Percentiles rank a stretch among this genome's conserved stretches.
Conservation (phyloP, 306 rosid genomes). For the Acacia melanoxylon region DNA sequence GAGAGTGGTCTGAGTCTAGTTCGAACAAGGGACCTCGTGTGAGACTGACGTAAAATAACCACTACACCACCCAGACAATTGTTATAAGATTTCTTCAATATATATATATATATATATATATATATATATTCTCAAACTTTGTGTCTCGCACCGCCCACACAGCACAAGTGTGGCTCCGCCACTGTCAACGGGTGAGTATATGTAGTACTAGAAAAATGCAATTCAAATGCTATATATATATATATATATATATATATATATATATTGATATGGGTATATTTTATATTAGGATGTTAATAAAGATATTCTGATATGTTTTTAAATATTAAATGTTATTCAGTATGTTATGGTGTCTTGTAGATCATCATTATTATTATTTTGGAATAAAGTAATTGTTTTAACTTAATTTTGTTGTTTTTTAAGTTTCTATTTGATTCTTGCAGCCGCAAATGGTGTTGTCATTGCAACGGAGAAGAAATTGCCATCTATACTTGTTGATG, state of each 20-base stretch:
- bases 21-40: no score
- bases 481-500: conserved; percentile 95
- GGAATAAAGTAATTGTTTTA: not conserved
- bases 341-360: not conserved
- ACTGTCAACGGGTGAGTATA: not conserved
- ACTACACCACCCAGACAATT: no score
- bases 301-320: not conserved
- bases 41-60: no score
- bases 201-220: not conserved
- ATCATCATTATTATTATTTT: not conserved
- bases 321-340: not conserved
- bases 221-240: not conserved
- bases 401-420: conserved; percentile 22
- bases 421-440: conserved; percentile 30
- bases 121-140: no score
- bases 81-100: no score
- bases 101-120: no score
- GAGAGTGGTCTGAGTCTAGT: no score
- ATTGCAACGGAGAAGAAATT: conserved; percentile 96
- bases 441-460: conserved; percentile 97
- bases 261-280: not conserved
- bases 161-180: no score
- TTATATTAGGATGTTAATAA: not conserved
- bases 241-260: no score
- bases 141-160: no score